Conservation (phyloP, 2,329 filamentous ascomycete genomes). For the Aspergillus amoenus region DNA sequence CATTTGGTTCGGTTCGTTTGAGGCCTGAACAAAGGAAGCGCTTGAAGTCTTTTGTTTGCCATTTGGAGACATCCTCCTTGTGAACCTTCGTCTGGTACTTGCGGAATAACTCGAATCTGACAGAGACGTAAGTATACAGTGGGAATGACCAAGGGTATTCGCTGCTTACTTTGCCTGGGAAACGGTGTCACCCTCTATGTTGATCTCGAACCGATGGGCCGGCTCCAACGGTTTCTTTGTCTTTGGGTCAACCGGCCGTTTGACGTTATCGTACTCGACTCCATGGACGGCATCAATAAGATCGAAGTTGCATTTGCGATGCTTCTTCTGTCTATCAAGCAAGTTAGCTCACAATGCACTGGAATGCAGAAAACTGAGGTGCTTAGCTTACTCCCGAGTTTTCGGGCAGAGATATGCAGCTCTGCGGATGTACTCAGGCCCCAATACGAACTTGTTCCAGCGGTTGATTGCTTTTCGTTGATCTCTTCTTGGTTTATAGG, state of each 20-base stretch:
- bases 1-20: constrained; percentile 36
- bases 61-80: constrained; percentile 44
- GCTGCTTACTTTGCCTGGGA: constrained; percentile 46
- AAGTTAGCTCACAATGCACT: background rate
- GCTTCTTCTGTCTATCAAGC: constrained; percentile 42
- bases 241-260: constrained; percentile 44
- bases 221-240: constrained; percentile 47
- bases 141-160: too few relatives aligned
- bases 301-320: constrained; percentile 45
- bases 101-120: constrained; percentile 46
- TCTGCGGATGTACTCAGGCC: constrained; percentile 48
- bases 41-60: constrained; percentile 46
- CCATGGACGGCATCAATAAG: constrained; percentile 42
- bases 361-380: background rate
- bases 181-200: constrained; percentile 47
- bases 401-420: constrained; percentile 47
- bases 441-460: constrained; percentile 49
- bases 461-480: constrained; percentile 50
- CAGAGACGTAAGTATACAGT: background rate
- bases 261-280: constrained; percentile 45
- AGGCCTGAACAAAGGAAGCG: constrained; percentile 50
- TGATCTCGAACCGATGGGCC: constrained; percentile 50
- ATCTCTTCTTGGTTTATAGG: constrained; percentile 45
- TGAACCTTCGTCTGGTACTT: constrained; percentile 50
- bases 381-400: constrained; percentile 46